Evolutionary conservation across 331 rosid species (phyloP).

Genomic region (Stylosanthes scabra): DNA sequence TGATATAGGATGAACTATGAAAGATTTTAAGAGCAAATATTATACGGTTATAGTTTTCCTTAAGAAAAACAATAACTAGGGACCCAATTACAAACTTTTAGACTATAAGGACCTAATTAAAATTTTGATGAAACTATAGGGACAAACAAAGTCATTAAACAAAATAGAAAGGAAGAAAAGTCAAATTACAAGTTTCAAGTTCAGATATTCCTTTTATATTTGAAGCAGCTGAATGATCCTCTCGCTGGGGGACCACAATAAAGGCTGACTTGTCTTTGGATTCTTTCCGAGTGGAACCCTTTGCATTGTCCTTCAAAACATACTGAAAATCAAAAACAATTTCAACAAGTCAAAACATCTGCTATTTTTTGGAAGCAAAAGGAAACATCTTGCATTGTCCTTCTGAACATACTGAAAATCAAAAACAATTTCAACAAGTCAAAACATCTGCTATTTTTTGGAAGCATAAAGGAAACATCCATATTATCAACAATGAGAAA

Average conservation of each 20-base stretch:
- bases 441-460: constrained; percentile 14
- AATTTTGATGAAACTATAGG: constrained; percentile 19
- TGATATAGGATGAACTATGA: too few relatives aligned
- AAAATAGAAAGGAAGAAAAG: constrained; percentile 4
- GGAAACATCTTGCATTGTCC: constrained; percentile 71
- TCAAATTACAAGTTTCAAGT: constrained; percentile 59
- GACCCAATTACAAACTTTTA: too few relatives aligned
- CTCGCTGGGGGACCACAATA: constrained; percentile 60
- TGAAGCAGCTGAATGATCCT: constrained; percentile 63
- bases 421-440: constrained; percentile 38
- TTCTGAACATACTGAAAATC: constrained; percentile 83
- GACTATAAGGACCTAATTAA: too few relatives aligned
- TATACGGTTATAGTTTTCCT: too few relatives aligned
- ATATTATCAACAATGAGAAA: constrained; percentile 27
- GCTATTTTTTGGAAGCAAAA: too few relatives aligned
- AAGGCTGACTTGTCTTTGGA: constrained; percentile 65
- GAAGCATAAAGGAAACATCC: constrained; percentile 30
- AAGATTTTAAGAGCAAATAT: too few relatives aligned
- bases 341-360: constrained; percentile 1
- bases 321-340: constrained; percentile 64
- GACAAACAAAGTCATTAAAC: constrained; percentile 13
- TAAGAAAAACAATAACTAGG: too few relatives aligned
- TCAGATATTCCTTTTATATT: constrained; percentile 60
- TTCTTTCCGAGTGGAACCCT: constrained; percentile 55
- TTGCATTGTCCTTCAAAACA: constrained; percentile 76